Percentiles rank a stretch among this genome's conserved stretches.
Evolutionary conservation across 2,329 filamentous ascomycete genomes (phyloP).

Genomic region (Exophiala aquamarina): DNA sequence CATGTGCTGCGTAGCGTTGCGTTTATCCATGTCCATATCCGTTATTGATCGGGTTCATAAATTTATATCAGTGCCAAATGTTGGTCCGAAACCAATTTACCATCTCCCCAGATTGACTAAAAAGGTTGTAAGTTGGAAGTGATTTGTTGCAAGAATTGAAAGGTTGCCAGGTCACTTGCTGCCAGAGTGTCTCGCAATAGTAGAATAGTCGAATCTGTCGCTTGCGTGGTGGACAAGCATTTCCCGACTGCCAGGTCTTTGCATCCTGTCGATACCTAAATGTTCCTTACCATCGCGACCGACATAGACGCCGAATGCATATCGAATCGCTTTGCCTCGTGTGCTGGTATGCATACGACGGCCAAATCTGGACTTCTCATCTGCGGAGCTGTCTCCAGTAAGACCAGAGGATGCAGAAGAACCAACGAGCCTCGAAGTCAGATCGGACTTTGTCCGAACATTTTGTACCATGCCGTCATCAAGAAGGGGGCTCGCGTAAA

Average conservation of each 20-base stretch:
- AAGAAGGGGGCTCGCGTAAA: constrained; percentile 70
- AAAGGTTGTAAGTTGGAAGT: neutral
- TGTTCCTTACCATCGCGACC: constrained; percentile 61
- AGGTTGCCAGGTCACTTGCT: neutral
- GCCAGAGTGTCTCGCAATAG: neutral
- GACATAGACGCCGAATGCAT: constrained; percentile 58
- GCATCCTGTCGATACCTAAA: constrained; percentile 59
- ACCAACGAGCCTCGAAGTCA: constrained; percentile 68
- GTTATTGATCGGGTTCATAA: no score
- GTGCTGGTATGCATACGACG: neutral
- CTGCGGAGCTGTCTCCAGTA: constrained; percentile 33
- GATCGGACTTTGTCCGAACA: constrained; percentile 64
- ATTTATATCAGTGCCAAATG: no score
- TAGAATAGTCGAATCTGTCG: neutral
- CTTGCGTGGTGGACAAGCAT: constrained; percentile 37
- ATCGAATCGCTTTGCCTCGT: constrained; percentile 33
- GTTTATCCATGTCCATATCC: no score
- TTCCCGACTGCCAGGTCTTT: constrained; percentile 42
- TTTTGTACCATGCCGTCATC: constrained; percentile 72
- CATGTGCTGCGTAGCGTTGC: neutral
- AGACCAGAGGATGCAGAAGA: constrained; percentile 32
- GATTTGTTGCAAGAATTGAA: neutral
- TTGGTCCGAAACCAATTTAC: no score
- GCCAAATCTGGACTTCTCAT: constrained; percentile 1
- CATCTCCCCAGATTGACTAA: neutral